Evolutionary conservation across 768 basidiomycete species (phyloP), one percentile per base, ranked within the genome.

Genomic region (Leccinellum luteum): DNA sequence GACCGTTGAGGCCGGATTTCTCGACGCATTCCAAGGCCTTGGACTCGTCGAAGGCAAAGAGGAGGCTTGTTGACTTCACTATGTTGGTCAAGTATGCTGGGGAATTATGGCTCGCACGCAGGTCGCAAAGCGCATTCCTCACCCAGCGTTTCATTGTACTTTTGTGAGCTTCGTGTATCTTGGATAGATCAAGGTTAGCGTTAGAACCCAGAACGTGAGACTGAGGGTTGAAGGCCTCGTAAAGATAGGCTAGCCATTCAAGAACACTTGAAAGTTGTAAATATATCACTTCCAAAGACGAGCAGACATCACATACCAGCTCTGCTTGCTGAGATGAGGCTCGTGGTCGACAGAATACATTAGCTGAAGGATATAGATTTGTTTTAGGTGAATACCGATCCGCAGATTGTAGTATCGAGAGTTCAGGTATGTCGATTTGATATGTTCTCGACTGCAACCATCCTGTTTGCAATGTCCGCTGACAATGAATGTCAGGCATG

Each of bases 161-260:
- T 21, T 66, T 65, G 2, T 65, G 62, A 35, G 74, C 74, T 55
- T 79, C 76, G 1, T 78, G 77, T 27, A 83, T 78, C 12, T 58
- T 28, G 3, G 60, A 58, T 8, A 70, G 54, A 35, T 77, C 68
- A 1, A 84, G 65, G 45, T 69, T 60, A 0, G 75, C 66, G 0
- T 65, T 52, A 0, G 79, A 76, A 3, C 85, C 86, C 44, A 83
- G 70, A 21, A 66, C 55, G 54, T 79, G 70, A 49, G 68, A 74
- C 1, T 79, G 66, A 2, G 86, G 85, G 57, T 78, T 74, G 7
- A 86, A 51, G 1, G 78, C 74, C 19, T 81, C 78, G 52, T 84
- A 80, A 0, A 87, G 69, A 28, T 69, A 73, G 5, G 60, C 61
- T 8, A 85, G 68, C 69, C 13, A 83, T 3, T 48, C 19, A 2